Evolutionary conservation across 2,329 filamentous ascomycete genomes (phyloP), one percentile per base, ranked within the genome.

Genomic region (Xylariaceae sp.): DNA sequence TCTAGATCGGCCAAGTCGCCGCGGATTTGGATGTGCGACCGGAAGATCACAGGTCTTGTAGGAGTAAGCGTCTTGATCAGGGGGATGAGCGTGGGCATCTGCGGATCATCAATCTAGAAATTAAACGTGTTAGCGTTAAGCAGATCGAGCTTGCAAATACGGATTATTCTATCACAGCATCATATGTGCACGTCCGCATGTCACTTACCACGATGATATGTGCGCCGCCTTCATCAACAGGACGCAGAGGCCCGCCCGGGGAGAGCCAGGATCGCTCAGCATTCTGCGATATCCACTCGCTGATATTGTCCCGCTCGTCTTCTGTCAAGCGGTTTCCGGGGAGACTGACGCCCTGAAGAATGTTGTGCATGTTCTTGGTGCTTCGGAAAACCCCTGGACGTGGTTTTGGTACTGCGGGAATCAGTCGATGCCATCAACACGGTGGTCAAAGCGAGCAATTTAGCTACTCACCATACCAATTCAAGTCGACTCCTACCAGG

Each of bases 361-460:
- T 92, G 74, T 94, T 94, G 82, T 94, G 90, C 66, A 92, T 88
- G 65, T 88, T 92, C 76, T 94, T 94, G 65, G 90, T 94, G 73
- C 90, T 88, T 54, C 89, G 82, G 74, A 94, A 94, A 9, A 93
- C 85, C 13, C 88, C 86, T 2, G 88, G 88, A 54, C 88, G 86
- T 18, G 90, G 89, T 72, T 90, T 91, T 5, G 90, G 90, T 1
- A 93, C 89, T 80, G 7, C 4, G 13, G 13, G 8, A n/a, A 23
- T 57, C 10, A 53, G 50, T 4, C 6, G 15, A 42, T 8, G n/a
- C 13, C 10, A 49, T 17, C 1, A 2, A 13, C 8, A 30, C 9
- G 9, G 45, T 17, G 5, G 18, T 30, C 23, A 30, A 2, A 35
- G 18, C 42, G 39, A 18, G 2, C 15, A 15, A n/a, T 37, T 30